Evolutionary conservation across 179 eudicot species (phyloP).

Genomic region (Actinidia polygama): DNA sequence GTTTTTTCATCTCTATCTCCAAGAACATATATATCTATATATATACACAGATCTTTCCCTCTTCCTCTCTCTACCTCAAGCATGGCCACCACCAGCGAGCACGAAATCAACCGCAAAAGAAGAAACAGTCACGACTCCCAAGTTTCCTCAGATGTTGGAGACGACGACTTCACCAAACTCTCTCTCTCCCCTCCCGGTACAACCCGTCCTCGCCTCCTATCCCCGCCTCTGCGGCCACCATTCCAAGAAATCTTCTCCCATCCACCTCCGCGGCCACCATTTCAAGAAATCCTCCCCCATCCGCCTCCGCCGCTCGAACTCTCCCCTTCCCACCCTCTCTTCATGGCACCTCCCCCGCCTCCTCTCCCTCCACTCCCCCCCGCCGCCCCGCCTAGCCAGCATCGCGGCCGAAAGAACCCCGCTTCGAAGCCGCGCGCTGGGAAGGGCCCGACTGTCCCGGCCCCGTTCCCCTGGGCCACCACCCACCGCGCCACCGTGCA

Average conservation of each 20-base stretch:
- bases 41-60: neutral
- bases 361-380: neutral
- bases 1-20: slow-evolving; percentile 1
- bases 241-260: neutral
- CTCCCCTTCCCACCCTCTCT: neutral
- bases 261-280: neutral
- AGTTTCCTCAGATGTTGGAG: neutral
- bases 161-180: neutral
- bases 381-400: neutral
- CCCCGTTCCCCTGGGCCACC: slow-evolving; percentile 58
- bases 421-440: slow-evolving; percentile 19
- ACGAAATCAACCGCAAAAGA: neutral
- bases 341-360: neutral
- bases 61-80: neutral
- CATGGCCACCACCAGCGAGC: neutral
- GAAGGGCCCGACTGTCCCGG: slow-evolving; percentile 22
- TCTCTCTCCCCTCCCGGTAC: neutral
- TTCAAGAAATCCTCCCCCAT: neutral
- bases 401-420: slow-evolving; percentile 19
- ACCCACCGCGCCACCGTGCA: slow-evolving; percentile 40
- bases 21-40: neutral
- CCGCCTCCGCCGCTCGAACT: neutral
- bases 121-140: neutral
- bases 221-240: neutral
- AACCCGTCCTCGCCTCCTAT: neutral